phyloP scores from a whole-genome alignment of 176 grass and related monocot genomes.

The Zoysia pacifica region DNA sequence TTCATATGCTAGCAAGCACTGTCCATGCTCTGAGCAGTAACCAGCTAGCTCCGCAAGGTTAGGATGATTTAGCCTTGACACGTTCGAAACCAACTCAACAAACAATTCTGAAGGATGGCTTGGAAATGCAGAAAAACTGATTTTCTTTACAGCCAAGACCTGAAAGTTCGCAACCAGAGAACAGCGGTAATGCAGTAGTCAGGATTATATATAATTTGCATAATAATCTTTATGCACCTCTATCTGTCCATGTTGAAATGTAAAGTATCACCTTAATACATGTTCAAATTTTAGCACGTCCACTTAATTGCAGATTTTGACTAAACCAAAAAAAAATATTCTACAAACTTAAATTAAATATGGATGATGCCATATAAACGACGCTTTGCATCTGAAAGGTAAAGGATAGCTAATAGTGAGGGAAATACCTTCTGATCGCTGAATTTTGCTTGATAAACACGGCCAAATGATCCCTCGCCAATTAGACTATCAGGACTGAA shows the following conservation, averaged over 20 bases:
- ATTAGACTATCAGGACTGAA: conserved; percentile 85
- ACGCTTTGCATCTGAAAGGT: background rate
- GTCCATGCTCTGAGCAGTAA: conserved; percentile 92
- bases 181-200: background rate
- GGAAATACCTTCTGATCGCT: conserved; percentile 71
- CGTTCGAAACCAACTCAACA: conserved; percentile 63
- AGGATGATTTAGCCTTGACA: conserved; percentile 79
- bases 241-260: background rate
- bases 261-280: conserved; percentile 4
- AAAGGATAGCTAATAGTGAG: background rate
- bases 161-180: conserved; percentile 27
- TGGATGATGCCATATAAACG: background rate
- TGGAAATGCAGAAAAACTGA: conserved; percentile 59
- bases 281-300: conserved; percentile 18
- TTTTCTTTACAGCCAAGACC: conserved; percentile 88
- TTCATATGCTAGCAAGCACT: conserved; percentile 73
- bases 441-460: conserved; percentile 77
- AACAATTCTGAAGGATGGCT: conserved; percentile 72
- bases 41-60: conserved; percentile 76
- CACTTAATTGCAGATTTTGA: background rate
- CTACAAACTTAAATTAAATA: background rate
- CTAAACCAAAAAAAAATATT: too few relatives aligned
- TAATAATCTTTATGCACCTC: background rate
- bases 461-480: conserved; percentile 74
- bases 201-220: conserved; percentile 8